A percentile compares a stretch with the other conserved stretches of the same genome.
phyloP scores from a whole-genome alignment of 2,329 filamentous ascomycete genomes.

The Alternaria longipes region DNA sequence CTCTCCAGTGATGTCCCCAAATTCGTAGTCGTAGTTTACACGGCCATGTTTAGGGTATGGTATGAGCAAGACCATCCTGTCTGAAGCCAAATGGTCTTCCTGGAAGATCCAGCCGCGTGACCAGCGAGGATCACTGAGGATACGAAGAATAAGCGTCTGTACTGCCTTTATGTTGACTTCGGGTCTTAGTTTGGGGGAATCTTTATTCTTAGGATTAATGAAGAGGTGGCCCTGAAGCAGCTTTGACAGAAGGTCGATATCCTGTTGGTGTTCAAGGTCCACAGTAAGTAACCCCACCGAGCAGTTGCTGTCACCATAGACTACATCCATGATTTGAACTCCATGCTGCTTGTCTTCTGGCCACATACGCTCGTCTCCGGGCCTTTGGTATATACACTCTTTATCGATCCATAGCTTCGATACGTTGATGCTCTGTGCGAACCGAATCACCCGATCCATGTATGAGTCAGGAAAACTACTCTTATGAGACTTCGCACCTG shows the following conservation, averaged over 20 bases:
- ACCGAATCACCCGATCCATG: constrained; percentile 29
- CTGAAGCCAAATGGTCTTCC: constrained; percentile 30
- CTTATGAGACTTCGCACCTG: constrained; percentile 9
- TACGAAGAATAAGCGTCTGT: constrained; percentile 21
- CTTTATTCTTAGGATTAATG: background rate
- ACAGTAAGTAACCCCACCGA: constrained; percentile 27
- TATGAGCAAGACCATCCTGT: constrained; percentile 26
- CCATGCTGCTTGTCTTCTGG: constrained; percentile 17
- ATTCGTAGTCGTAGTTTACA: background rate
- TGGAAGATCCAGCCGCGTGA: constrained; percentile 36
- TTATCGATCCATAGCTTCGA: constrained; percentile 29
- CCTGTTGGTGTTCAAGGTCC: constrained; percentile 13
- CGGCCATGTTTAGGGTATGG: constrained; percentile 9
- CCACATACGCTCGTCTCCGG: constrained; percentile 9
- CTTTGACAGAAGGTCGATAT: constrained; percentile 18
- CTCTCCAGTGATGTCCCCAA: constrained; percentile 22
- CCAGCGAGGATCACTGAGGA: constrained; percentile 30
- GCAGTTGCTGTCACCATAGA: constrained; percentile 22
- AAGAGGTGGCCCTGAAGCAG: constrained; percentile 17
- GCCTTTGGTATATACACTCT: constrained; percentile 32
- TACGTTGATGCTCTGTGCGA: constrained; percentile 19
- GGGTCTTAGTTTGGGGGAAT: background rate
- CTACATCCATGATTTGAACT: constrained; percentile 32
- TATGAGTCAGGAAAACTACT: constrained; percentile 29
- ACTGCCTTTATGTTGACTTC: constrained; percentile 3